phyloP scores from a whole-genome alignment of 305 asterid species.

The Striga hermonthica region DNA sequence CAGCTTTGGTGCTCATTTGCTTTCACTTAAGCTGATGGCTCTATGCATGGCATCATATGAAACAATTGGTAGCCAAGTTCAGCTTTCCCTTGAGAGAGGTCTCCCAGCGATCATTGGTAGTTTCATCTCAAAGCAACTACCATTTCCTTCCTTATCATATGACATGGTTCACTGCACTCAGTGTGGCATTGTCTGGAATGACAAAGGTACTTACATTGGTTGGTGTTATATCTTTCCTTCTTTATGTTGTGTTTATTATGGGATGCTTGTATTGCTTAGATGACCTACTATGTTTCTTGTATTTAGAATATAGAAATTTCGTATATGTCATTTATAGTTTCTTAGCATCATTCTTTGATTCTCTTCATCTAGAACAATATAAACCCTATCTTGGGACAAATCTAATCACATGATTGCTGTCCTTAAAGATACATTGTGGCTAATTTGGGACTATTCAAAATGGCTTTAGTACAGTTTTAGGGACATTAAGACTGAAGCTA shows the following conservation, averaged over 20 bases:
- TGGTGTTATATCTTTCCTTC: slow-evolving; percentile 17
- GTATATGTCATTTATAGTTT: too few relatives aligned
- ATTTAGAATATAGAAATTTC: slow-evolving; percentile 7
- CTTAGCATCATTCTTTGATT: too few relatives aligned
- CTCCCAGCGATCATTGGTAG: slow-evolving; percentile 91
- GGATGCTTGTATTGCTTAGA: slow-evolving; percentile 6
- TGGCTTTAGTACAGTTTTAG: too few relatives aligned
- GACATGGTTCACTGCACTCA: slow-evolving; percentile 97
- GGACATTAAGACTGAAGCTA: neutral
- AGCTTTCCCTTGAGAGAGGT: slow-evolving; percentile 95
- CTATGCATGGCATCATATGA: slow-evolving; percentile 92
- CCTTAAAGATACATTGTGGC: too few relatives aligned
- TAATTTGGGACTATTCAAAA: too few relatives aligned
- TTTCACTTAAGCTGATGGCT: slow-evolving; percentile 82
- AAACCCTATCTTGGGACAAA: too few relatives aligned
- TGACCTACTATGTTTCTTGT: slow-evolving; percentile 1
- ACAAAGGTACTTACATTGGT: slow-evolving; percentile 55
- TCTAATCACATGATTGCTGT: too few relatives aligned
- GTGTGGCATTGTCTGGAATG: slow-evolving; percentile 90
- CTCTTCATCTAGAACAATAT: too few relatives aligned
- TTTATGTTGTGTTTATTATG: slow-evolving; percentile 14
- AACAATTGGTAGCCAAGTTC: slow-evolving; percentile 96
- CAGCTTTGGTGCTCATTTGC: slow-evolving; percentile 89
- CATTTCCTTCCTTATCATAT: slow-evolving; percentile 87
- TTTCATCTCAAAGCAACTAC: slow-evolving; percentile 79